Evolutionary conservation across 441 rosid genomes (phyloP).

Genomic region (Melastoma candidum): DNA sequence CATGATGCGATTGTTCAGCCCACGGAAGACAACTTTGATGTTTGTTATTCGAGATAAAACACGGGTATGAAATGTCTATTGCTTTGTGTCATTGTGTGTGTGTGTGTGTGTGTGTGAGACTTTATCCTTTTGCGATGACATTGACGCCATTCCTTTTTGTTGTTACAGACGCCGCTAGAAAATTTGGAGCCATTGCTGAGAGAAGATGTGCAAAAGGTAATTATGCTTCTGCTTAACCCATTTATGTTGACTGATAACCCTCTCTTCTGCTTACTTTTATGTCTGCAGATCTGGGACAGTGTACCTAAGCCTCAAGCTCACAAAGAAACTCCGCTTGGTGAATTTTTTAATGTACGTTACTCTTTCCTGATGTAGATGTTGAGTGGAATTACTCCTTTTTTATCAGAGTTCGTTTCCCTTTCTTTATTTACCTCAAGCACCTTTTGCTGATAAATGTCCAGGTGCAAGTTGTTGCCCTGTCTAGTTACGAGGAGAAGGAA

Average conservation of each 20-base stretch:
- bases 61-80: constrained; percentile 42
- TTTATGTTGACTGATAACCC: constrained; percentile 2
- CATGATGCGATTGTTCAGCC: constrained; percentile 99
- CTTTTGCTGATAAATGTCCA: constrained; percentile 19
- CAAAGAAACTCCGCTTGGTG: constrained; percentile 87
- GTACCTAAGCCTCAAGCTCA: constrained; percentile 96
- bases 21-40: constrained; percentile 94
- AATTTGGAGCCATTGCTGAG: constrained; percentile 89
- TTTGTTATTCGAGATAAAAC: constrained; percentile 99
- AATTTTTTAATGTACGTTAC: constrained; percentile 80
- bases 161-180: constrained; percentile 85
- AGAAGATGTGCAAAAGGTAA: constrained; percentile 98
- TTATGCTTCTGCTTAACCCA: constrained; percentile 3
- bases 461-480: constrained; percentile 98
- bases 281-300: constrained; percentile 88
- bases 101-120: constrained; percentile 3
- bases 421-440: too few species aligned
- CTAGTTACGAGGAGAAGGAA: constrained; percentile 98
- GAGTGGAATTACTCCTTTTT: constrained; percentile 3
- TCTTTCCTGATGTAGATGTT: constrained; percentile 3
- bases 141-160: constrained; percentile 8
- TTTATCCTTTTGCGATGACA: background rate
- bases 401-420: too few species aligned
- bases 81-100: background rate
- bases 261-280: constrained; percentile 10